A percentile compares a stretch with the other conserved stretches of the same genome.
phyloP scores from a whole-genome alignment of 495 filamentous ascomycete genomes.

The Penicillium coprophilum region DNA sequence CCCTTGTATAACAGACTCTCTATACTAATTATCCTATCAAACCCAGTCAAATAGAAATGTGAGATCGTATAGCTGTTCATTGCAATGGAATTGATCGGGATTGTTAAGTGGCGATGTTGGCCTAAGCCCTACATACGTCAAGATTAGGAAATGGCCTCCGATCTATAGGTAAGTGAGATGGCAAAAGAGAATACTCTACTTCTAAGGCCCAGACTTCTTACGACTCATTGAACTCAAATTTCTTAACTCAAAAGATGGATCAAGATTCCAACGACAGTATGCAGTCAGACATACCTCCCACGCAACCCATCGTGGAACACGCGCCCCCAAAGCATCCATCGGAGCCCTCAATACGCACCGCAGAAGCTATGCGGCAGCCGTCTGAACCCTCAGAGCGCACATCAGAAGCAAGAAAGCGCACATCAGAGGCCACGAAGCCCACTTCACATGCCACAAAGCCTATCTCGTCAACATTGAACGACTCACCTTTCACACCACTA shows the following conservation, averaged over 20 bases:
- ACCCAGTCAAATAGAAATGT: not conserved
- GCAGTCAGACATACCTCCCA: slow-evolving; percentile 8
- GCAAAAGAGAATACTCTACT: not conserved
- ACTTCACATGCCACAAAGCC: slow-evolving; percentile 20
- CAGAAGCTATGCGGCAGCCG: not conserved
- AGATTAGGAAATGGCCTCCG: slow-evolving; percentile 16
- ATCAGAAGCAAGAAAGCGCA: not conserved
- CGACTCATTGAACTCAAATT: not conserved
- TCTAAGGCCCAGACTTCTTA: not conserved
- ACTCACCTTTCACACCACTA: slow-evolving; percentile 33
- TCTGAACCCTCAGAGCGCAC: not conserved
- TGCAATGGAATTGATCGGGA: slow-evolving; percentile 8
- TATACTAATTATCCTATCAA: not conserved
- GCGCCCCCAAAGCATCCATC: not conserved
- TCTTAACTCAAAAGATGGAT: not conserved
- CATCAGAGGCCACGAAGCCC: not conserved
- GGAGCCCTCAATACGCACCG: not conserved
- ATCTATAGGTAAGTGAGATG: slow-evolving; percentile 13
- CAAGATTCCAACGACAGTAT: slow-evolving; percentile 4
- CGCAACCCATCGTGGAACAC: slow-evolving; percentile 2
- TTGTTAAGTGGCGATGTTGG: slow-evolving; percentile 7
- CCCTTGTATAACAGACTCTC: not conserved
- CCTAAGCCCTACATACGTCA: slow-evolving; percentile 24
- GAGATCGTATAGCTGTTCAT: not conserved
- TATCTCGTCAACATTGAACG: slow-evolving; percentile 34